Evolutionary conservation across 2,329 filamentous ascomycete species (phyloP).

Genomic region (Hymenoscyphus albidus): DNA sequence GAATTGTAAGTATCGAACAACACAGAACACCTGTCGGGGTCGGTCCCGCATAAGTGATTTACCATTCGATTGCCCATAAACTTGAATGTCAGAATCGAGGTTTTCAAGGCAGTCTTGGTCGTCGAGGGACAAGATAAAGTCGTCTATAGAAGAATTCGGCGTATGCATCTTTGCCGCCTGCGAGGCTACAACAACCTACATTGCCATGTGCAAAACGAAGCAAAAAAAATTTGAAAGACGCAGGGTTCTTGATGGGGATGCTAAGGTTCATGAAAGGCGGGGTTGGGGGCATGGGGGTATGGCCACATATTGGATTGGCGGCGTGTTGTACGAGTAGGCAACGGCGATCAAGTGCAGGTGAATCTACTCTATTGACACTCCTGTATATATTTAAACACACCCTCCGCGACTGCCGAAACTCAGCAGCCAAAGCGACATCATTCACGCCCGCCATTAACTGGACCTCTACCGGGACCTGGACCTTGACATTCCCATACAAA

Average conservation of each 20-base stretch:
- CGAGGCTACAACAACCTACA: neutral
- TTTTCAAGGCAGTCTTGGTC: neutral
- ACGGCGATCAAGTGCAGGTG: neutral
- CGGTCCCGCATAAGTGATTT: neutral
- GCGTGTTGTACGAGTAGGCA: no score
- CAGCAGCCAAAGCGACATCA: neutral
- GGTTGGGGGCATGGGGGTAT: no score
- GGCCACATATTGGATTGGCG: no score
- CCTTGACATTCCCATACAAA: neutral
- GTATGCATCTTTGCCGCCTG: neutral
- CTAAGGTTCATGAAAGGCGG: neutral
- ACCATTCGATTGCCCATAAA: neutral
- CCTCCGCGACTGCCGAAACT: neutral
- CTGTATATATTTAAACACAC: neutral
- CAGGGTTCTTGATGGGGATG: neutral
- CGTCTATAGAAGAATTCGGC: neutral
- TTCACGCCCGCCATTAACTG: neutral
- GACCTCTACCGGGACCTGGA: neutral
- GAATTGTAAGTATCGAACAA: neutral
- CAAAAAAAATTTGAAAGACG: neutral
- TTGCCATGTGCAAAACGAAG: neutral
- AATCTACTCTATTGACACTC: neutral
- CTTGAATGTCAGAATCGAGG: neutral
- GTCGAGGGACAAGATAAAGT: neutral
- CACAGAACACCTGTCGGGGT: neutral